Base-by-base conservation (phyloP, 2,329 filamentous ascomycete genomes). In the Fusarium verrucosum region DNA sequence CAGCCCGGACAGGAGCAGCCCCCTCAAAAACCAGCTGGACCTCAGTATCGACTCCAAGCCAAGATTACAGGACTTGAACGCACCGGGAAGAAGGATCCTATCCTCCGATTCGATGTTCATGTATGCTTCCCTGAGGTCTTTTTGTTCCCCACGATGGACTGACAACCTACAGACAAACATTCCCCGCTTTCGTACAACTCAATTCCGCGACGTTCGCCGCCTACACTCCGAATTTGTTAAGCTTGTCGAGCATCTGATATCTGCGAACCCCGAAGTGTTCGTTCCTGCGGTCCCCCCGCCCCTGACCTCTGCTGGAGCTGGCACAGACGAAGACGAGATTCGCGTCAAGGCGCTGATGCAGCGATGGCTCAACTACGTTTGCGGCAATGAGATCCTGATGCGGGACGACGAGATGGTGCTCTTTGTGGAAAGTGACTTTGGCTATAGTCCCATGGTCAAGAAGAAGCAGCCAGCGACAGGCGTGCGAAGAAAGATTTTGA, bases 361-460 rank as follows among this genome's bases (percentile, higher is more conserved):
- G 79, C 85, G 93, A 74, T 99, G 95, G 95, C 84, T 99, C 71
- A 97, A 96, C 77, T 91, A 92, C 58, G 90, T 99, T 19, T 96
- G 95, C 79, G 87, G 87, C 72, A 98, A 95, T 70, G 94, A 98
- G 32, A 89, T 96, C 2, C 85, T 99, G 9, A 96, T 97, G 83
- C 88, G 91, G 62, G 95, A 99, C 75, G 94, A 98, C 63, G 95
- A 99, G 79, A 94, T 98, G 88, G 88, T 97, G 7, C 89, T 98
- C 59, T 99, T 99, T 72, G 93, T 99, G n/a, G 95, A 99, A 79
- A 97, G 92, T 74, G 95, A 99, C 76, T 98, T 97, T 76, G 95
- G 95, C 36, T 99, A 99, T 78, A 97, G 93, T 73, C 95, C 95
- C 2, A 91, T 98, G 73, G 89, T 97, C 42, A 90, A 94, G 77